Evolutionary conservation across 768 basidiomycete species (phyloP).

Genomic region (Lactarius vividus): DNA sequence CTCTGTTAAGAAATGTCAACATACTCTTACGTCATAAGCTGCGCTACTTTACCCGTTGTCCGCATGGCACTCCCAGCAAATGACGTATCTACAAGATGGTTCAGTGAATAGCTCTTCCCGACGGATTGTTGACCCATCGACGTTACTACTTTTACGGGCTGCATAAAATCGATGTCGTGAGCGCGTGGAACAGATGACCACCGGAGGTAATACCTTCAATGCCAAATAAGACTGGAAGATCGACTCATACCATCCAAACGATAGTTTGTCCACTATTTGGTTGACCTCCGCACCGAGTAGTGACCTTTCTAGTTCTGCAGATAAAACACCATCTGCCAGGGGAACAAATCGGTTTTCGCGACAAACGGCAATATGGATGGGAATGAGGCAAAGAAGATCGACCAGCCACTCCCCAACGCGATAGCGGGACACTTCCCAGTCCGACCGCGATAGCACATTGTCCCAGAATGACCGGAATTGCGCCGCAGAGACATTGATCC

Average conservation of each 20-base stretch:
- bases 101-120: conserved; percentile 56
- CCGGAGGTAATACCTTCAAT: conserved; percentile 39
- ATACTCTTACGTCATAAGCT: background rate
- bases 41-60: conserved; percentile 42
- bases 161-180: background rate
- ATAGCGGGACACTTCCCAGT: conserved; percentile 38
- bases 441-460: conserved; percentile 5
- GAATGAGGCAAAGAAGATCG: conserved; percentile 58
- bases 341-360: conserved; percentile 16
- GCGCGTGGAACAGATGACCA: background rate
- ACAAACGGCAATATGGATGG: conserved; percentile 60
- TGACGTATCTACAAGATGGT: conserved; percentile 61
- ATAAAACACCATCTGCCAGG: background rate
- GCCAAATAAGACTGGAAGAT: conserved; percentile 63
- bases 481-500: conserved; percentile 37
- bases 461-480: conserved; percentile 33
- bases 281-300: conserved; percentile 59
- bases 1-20: conserved; percentile 33
- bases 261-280: conserved; percentile 52
- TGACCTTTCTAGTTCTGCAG: conserved; percentile 42
- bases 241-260: conserved; percentile 65
- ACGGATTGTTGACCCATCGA: conserved; percentile 71
- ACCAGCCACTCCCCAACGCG: conserved; percentile 60
- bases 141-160: conserved; percentile 63
- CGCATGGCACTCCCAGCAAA: conserved; percentile 66